phyloP scores from a whole-genome alignment of 352 stramenopile genomes.

The Phytopythium mirpurense region DNA sequence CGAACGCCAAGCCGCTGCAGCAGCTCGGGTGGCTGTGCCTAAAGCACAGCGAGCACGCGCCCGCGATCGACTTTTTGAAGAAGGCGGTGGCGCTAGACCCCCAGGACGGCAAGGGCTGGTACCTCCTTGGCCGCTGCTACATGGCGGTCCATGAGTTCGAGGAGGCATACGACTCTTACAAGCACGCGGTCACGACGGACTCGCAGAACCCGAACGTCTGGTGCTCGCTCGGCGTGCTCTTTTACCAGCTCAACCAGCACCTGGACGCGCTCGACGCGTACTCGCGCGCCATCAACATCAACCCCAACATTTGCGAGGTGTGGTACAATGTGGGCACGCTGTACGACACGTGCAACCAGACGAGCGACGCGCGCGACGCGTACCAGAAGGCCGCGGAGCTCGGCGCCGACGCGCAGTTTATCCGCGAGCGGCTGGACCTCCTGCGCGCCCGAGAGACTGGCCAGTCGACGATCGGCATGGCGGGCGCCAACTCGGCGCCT shows the following conservation, averaged over 20 bases:
- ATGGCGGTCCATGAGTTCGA: constrained; percentile 90
- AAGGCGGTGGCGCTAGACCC: constrained; percentile 76
- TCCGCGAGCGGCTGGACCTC: constrained; percentile 74
- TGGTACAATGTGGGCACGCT: constrained; percentile 91
- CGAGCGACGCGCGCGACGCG: constrained; percentile 79
- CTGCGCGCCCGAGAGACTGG: constrained; percentile 72
- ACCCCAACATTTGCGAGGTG: constrained; percentile 89
- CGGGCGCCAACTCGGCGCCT: constrained; percentile 71
- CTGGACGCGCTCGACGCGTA: constrained; percentile 85
- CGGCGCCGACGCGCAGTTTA: constrained; percentile 78
- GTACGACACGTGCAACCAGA: constrained; percentile 90
- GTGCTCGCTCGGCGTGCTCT: constrained; percentile 89
- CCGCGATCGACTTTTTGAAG: constrained; percentile 82
- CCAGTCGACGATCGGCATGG: constrained; percentile 80
- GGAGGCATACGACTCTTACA: constrained; percentile 88
- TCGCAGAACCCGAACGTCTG: constrained; percentile 90
- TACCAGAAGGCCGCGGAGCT: constrained; percentile 88
- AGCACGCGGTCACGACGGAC: constrained; percentile 84
- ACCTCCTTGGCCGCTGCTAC: constrained; percentile 87
- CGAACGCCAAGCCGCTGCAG: constrained; percentile 79
- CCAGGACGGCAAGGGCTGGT: constrained; percentile 87
- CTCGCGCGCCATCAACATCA: constrained; percentile 88
- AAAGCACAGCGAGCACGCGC: constrained; percentile 81
- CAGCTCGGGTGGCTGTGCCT: constrained; percentile 82
- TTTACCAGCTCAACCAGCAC: constrained; percentile 89